A percentile compares a stretch with the other conserved stretches of the same genome.
These are phyloP conservation scores for Aspergillus coremiiformis DNA, from an alignment of 495 filamentous ascomycete genomes.

Conservation along the genomic window DNA sequence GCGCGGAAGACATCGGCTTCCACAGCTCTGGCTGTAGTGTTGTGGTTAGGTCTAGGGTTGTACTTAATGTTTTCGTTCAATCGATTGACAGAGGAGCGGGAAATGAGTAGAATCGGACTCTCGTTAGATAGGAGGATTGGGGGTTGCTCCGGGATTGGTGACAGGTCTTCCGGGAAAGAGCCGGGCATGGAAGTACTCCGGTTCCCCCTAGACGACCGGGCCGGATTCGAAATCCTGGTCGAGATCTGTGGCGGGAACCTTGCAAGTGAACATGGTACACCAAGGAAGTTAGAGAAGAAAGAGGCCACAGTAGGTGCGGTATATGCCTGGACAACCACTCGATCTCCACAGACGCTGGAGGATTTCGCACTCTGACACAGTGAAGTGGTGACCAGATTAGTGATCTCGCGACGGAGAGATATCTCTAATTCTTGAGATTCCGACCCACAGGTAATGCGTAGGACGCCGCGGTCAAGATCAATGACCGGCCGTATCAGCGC, in stretches of 20 bases:
- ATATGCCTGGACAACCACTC: conserved; percentile 61
- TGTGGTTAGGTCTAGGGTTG: conserved; percentile 27
- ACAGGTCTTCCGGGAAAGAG: conserved; percentile 48
- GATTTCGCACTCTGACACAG: conserved; percentile 30
- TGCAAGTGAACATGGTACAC: conserved; percentile 71
- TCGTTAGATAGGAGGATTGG: conserved; percentile 84
- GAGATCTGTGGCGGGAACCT: conserved; percentile 61
- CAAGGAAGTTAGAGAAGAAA: conserved; percentile 68
- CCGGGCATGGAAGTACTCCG: conserved; percentile 46
- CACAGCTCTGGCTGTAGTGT: conserved; percentile 35
- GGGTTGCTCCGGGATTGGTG: conserved; percentile 28
- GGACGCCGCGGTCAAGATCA: conserved; percentile 52
- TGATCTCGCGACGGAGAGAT: conserved; percentile 51
- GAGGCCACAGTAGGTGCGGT: conserved; percentile 51
- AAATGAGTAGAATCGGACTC: conserved; percentile 81
- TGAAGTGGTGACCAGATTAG: conserved; percentile 42
- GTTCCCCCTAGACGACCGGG: conserved; percentile 14
- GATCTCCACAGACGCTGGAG: conserved; percentile 74
- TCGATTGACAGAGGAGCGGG: conserved; percentile 65
- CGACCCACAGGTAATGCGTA: conserved; percentile 41
- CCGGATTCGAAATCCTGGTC: conserved; percentile 54
- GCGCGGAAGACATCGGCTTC: conserved; percentile 71
- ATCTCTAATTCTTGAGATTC: conserved; percentile 38
- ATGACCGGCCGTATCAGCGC: conserved; percentile 64
- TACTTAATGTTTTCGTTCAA: conserved; percentile 64